Evolutionary conservation across 805 yeast genomes (phyloP).

Genomic region (Candida rishiriensis): DNA sequence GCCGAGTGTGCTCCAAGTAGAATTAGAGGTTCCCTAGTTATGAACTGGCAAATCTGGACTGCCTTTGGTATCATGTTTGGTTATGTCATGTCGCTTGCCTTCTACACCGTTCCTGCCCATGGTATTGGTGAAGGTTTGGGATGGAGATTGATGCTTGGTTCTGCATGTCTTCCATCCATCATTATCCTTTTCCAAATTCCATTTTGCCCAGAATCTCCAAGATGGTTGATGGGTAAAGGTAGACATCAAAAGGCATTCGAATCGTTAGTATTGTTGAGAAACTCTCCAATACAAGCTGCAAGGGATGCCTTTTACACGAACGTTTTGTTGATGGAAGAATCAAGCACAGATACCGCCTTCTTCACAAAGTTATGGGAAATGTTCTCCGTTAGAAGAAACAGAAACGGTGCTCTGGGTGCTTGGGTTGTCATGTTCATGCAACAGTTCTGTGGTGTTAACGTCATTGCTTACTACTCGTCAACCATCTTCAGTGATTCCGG

Average conservation of each 20-base stretch:
- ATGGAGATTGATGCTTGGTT: conserved; percentile 70
- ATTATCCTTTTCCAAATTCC: conserved; percentile 57
- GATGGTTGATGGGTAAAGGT: conserved; percentile 73
- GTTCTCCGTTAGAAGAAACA: conserved; percentile 70
- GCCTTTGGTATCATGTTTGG: conserved; percentile 75
- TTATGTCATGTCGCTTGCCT: conserved; percentile 59
- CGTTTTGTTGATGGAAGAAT: conserved; percentile 60
- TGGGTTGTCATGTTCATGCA: conserved; percentile 86
- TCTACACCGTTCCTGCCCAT: conserved; percentile 46
- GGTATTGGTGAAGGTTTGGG: conserved; percentile 51
- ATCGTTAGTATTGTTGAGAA: conserved; percentile 46
- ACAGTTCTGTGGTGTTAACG: conserved; percentile 88
- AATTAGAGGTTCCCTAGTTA: conserved; percentile 62
- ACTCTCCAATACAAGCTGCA: conserved; percentile 55
- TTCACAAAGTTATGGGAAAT: conserved; percentile 48
- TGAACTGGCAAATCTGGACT: conserved; percentile 75
- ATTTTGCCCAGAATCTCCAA: conserved; percentile 70
- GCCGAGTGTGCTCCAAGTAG: conserved; percentile 62
- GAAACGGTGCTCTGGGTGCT: conserved; percentile 78
- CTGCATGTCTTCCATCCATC: conserved; percentile 65
- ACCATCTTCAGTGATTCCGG: conserved; percentile 68
- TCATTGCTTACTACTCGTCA: conserved; percentile 81
- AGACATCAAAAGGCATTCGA: conserved; percentile 56
- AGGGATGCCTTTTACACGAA: conserved; percentile 68
- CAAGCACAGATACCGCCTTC: conserved; percentile 44